These are phyloP conservation scores for Scleromitrula shiraiana DNA, from an alignment of 2,329 filamentous ascomycete species.

Conservation along the genomic window DNA sequence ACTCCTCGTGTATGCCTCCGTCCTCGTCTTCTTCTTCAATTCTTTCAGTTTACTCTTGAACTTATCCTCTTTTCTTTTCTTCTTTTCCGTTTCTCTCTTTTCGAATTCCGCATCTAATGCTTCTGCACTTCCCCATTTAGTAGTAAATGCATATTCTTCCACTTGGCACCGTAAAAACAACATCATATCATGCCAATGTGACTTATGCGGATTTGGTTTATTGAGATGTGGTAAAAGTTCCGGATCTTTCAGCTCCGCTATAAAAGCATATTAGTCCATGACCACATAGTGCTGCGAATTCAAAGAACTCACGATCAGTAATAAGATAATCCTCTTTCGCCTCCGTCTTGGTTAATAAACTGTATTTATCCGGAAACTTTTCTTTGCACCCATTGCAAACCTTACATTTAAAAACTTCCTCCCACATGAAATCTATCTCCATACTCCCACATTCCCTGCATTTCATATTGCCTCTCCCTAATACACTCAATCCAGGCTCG, in stretches of 20 bases:
- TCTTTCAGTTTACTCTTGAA: conserved; percentile 85
- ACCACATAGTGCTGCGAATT: background rate
- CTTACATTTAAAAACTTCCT: conserved; percentile 67
- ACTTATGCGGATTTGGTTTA: conserved; percentile 89
- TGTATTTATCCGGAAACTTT: conserved; percentile 84
- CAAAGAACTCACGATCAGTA: conserved; percentile 64
- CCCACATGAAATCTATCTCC: conserved; percentile 95
- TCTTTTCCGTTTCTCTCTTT: conserved; percentile 68
- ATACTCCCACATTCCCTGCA: conserved; percentile 76
- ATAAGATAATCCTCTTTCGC: conserved; percentile 90
- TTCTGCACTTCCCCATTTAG: conserved; percentile 86
- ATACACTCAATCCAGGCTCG: conserved; percentile 77
- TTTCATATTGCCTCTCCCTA: conserved; percentile 58
- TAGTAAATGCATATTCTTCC: conserved; percentile 81
- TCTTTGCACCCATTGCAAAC: conserved; percentile 86
- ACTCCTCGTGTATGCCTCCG: conserved; percentile 77
- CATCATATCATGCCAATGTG: conserved; percentile 98
- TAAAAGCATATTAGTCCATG: conserved; percentile 6
- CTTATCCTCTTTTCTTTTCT: conserved; percentile 79
- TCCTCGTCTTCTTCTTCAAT: conserved; percentile 85
- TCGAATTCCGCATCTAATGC: conserved; percentile 85
- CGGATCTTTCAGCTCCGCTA: conserved; percentile 82
- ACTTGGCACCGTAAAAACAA: conserved; percentile 89
- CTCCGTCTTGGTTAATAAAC: conserved; percentile 92
- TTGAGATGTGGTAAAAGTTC: conserved; percentile 81